Base-by-base conservation (phyloP, 108 stramenopile species). In the Nitzschia sp. region DNA sequence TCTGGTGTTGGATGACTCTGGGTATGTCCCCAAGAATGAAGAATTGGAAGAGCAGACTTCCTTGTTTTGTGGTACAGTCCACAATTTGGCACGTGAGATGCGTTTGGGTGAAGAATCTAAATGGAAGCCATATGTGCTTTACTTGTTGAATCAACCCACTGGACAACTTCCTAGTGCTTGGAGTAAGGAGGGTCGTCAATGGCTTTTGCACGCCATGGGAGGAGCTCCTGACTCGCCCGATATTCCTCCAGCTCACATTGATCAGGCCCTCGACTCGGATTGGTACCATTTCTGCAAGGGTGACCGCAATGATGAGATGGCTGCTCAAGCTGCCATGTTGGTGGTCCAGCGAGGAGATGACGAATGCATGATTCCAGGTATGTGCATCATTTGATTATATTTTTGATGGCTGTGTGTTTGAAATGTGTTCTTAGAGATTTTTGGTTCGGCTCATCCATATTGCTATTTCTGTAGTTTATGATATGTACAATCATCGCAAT, bases 301-400 rank as follows among this genome's bases (percentile, higher is more conserved):
- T 24, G 67, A 69, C 34, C 41, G 46, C 6, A 63, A 37, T 7
- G 74, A 75, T 44, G 40, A 26, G 5, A 5, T 68, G 48, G 54
- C 43, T 6, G 53, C 59, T 10, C 57, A 76, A 8, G 71, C 64
- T 22, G 60, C 67, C 34, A 57, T 76, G 53, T 7, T 77, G 14
- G 75, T 86, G 8, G 63, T 82, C n/a, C 72, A 83, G 22, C 61
- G 86, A 41, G 77, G 70, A 0, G 87, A 87, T 77, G 87, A 85
- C 59, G 72, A 76, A 24, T 56, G 80, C 50, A 74, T 93, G 82
- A 77, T 91, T 75, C 88, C 88, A n/a, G 19, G 57, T 58, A 58
- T 15, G 57, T 57, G n/a, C 43, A 9, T 12, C 12, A 43, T 43
- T 43, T 43, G 43, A n/a, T n/a, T n/a, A n/a, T n/a, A n/a, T n/a